Evolutionary conservation across 306 rosid species (phyloP).

Genomic region (Vigna hirtella): DNA sequence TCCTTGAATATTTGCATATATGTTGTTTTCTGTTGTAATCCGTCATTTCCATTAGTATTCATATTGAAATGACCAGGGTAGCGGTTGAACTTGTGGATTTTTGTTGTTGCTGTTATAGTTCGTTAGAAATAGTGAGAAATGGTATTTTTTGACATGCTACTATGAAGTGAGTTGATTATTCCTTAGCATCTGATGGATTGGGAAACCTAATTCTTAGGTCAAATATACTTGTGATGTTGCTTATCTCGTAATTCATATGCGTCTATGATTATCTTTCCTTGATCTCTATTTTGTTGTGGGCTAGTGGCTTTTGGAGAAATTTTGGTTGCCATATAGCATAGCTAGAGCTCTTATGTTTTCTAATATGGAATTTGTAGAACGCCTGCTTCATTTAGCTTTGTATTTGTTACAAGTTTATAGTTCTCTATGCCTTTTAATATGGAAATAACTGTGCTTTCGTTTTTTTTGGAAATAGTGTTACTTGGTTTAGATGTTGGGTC

Average conservation of each 20-base stretch:
- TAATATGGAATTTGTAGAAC: not conserved
- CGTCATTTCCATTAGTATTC: constrained; percentile 11
- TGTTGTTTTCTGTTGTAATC: constrained; percentile 31
- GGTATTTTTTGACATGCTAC: constrained; percentile 13
- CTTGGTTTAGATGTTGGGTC: not conserved
- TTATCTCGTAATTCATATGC: not conserved
- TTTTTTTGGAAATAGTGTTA: not conserved
- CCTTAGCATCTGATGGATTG: constrained; percentile 21
- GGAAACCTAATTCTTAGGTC: constrained; percentile 12
- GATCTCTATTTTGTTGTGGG: constrained; percentile 18
- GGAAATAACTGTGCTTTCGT: constrained; percentile 9
- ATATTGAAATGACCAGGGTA: constrained; percentile 17
- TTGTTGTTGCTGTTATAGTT: constrained; percentile 16
- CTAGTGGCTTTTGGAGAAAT: constrained; percentile 26
- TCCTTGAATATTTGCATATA: constrained; percentile 22
- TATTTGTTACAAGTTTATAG: not conserved
- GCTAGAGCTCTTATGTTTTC: constrained; percentile 16
- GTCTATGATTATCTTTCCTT: not conserved
- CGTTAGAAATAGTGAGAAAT: not conserved
- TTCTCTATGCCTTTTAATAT: constrained; percentile 21
- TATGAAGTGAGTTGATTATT: constrained; percentile 29
- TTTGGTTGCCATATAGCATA: constrained; percentile 13
- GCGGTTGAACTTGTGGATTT: constrained; percentile 28
- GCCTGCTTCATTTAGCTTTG: not conserved
- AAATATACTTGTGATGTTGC: not conserved